These are phyloP conservation scores for Mycogone perniciosa DNA, from an alignment of 2,329 filamentous ascomycete species.

Conservation along the genomic window DNA sequence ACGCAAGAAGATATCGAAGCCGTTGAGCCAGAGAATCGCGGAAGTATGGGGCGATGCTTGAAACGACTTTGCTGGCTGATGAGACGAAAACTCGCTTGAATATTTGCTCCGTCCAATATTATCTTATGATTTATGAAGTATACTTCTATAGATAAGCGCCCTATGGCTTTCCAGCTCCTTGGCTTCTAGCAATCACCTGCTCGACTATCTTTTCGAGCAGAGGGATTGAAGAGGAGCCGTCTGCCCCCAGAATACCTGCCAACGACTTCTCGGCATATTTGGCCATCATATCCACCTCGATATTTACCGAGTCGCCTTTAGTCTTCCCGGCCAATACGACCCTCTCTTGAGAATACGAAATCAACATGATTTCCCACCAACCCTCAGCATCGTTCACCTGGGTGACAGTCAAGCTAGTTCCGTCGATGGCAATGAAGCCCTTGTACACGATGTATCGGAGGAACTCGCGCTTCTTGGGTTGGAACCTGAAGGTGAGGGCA, in stretches of 20 bases:
- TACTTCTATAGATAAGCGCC: not conserved
- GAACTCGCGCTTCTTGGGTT: conserved; percentile 61
- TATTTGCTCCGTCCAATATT: not conserved
- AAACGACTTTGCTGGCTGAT: conserved; percentile 12
- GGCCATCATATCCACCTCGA: conserved; percentile 84
- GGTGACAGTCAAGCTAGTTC: conserved; percentile 89
- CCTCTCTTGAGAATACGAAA: conserved; percentile 91
- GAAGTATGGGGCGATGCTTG: conserved; percentile 61
- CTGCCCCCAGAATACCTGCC: conserved; percentile 56
- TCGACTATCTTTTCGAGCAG: conserved; percentile 67
- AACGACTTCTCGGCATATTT: conserved; percentile 91
- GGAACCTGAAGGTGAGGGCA: conserved; percentile 78
- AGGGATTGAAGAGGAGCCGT: conserved; percentile 45
- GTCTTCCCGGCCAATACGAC: conserved; percentile 76
- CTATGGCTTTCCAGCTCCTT: conserved; percentile 20
- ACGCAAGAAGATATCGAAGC: conserved; percentile 60
- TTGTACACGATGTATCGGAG: conserved; percentile 91
- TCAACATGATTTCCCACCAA: conserved; percentile 96
- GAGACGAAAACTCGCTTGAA: not conserved
- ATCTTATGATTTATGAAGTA: not conserved
- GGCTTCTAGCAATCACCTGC: conserved; percentile 63
- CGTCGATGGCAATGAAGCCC: conserved; percentile 90
- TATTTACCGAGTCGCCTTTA: conserved; percentile 75
- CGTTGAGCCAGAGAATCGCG: conserved; percentile 61
- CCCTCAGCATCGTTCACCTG: conserved; percentile 70